Evolutionary conservation across 2,329 filamentous ascomycete species (phyloP).

Genomic region (Fusarium caatingaense): DNA sequence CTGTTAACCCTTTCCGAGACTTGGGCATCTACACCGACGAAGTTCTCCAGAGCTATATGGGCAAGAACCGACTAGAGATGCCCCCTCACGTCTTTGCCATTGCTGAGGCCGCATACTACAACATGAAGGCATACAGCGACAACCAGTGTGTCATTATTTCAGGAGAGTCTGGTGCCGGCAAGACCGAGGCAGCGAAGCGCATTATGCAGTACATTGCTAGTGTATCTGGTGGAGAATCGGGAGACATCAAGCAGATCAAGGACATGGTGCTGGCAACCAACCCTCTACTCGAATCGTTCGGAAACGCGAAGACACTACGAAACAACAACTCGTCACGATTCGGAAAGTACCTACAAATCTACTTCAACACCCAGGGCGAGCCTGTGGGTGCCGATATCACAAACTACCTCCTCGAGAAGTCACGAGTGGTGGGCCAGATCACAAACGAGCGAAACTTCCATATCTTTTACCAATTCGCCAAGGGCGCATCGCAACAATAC

Average conservation of each 20-base stretch:
- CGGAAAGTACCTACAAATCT: constrained; percentile 96
- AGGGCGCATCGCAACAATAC: constrained; percentile 89
- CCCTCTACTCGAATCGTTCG: constrained; percentile 95
- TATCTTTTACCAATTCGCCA: constrained; percentile 99
- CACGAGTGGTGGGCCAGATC: constrained; percentile 94
- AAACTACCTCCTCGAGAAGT: constrained; percentile 97
- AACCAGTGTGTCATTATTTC: constrained; percentile 99
- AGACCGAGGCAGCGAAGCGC: constrained; percentile 97
- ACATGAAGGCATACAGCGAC: constrained; percentile 99
- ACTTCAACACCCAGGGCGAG: constrained; percentile 92
- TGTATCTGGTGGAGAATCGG: constrained; percentile 86
- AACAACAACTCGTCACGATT: constrained; percentile 99
- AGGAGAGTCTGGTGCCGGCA: constrained; percentile 96
- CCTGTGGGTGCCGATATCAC: constrained; percentile 97
- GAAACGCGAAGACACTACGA: constrained; percentile 95
- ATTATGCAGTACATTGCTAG: constrained; percentile 99
- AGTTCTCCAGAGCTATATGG: constrained; percentile 92
- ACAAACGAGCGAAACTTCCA: constrained; percentile 97
- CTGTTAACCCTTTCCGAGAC: constrained; percentile 97
- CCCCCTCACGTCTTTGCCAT: constrained; percentile 98
- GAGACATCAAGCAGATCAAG: constrained; percentile 95
- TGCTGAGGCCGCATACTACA: constrained; percentile 96
- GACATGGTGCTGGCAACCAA: constrained; percentile 99
- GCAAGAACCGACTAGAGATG: constrained; percentile 96
- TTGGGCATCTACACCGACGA: constrained; percentile 97